These are phyloP conservation scores for Coniferiporia sulphurascens DNA, from an alignment of 1,284 basidiomycete genomes.

Conservation along the genomic window DNA sequence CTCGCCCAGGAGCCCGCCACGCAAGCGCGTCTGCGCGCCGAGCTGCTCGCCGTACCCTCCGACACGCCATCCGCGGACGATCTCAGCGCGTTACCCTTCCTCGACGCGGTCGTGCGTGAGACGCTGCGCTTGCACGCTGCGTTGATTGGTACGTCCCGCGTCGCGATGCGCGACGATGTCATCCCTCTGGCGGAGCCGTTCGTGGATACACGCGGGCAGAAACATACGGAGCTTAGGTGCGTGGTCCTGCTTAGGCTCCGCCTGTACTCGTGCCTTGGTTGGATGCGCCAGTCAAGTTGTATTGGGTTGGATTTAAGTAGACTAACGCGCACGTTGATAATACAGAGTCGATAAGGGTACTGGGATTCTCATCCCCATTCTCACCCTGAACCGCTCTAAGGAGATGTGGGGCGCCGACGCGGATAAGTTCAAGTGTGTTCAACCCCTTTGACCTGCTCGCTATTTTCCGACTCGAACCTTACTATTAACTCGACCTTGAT, in stretches of 20 bases:
- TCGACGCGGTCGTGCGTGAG: slow-evolving; percentile 32
- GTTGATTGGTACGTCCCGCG: slow-evolving; percentile 20
- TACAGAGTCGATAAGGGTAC: slow-evolving; percentile 27
- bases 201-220: slow-evolving; percentile 21
- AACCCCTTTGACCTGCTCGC: neutral
- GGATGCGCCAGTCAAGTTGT: no score
- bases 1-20: slow-evolving; percentile 50
- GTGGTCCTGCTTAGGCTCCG: neutral
- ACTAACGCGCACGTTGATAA: neutral
- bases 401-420: slow-evolving; percentile 42
- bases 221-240: slow-evolving; percentile 20
- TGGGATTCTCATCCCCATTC: slow-evolving; percentile 27
- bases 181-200: slow-evolving; percentile 25
- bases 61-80: slow-evolving; percentile 28
- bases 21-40: slow-evolving; percentile 66
- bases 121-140: slow-evolving; percentile 23
- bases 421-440: slow-evolving; percentile 26
- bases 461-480: neutral
- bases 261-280: slow-evolving; percentile 11
- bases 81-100: slow-evolving; percentile 29
- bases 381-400: slow-evolving; percentile 32
- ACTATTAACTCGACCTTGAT: slow-evolving; percentile 3
- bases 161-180: slow-evolving; percentile 23
- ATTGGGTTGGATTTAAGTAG: no score
- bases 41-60: slow-evolving; percentile 41